A percentile compares a stretch with the other conserved stretches of the same genome.
Conservation (phyloP, 495 filamentous ascomycete species). For the Aspergillus ellipticus region DNA sequence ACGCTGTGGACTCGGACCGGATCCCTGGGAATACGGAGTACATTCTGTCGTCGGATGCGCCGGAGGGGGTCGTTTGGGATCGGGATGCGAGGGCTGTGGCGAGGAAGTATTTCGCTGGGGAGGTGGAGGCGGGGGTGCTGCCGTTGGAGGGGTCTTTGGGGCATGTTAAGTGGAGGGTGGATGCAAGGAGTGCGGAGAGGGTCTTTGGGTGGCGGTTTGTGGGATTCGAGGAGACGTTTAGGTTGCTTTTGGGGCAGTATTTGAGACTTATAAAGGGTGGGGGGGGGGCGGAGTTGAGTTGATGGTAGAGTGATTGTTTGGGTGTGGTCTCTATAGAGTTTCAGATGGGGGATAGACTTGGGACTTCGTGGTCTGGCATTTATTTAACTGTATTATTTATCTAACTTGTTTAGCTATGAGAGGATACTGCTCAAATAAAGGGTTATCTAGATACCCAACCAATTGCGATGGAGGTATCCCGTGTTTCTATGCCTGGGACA, state of each 20-base stretch:
- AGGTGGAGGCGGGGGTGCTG: constrained; percentile 34
- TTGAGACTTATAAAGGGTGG: constrained; percentile 6
- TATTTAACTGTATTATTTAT: too few species aligned
- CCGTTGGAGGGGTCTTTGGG: constrained; percentile 32
- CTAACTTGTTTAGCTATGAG: too few species aligned
- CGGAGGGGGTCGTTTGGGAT: constrained; percentile 36
- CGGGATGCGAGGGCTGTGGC: constrained; percentile 35
- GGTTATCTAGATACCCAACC: too few species aligned
- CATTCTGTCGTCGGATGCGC: constrained; percentile 18
- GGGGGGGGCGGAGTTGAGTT: neutral
- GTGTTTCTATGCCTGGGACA: too few species aligned
- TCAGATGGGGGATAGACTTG: too few species aligned
- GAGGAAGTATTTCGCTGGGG: constrained; percentile 35
- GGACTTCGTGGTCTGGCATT: too few species aligned
- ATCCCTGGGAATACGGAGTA: constrained; percentile 18
- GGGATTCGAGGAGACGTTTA: constrained; percentile 46
- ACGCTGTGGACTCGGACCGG: constrained; percentile 12
- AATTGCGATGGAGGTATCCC: too few species aligned
- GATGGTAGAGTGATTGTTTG: too few species aligned
- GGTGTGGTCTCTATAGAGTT: too few species aligned
- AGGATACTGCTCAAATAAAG: too few species aligned
- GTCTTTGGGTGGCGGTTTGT: constrained; percentile 45
- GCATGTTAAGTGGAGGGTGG: constrained; percentile 35
- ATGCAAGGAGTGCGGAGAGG: constrained; percentile 38
- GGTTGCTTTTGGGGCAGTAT: constrained; percentile 21